Conservation (phyloP, 306 rosid species). For the Casuarina glauca region DNA sequence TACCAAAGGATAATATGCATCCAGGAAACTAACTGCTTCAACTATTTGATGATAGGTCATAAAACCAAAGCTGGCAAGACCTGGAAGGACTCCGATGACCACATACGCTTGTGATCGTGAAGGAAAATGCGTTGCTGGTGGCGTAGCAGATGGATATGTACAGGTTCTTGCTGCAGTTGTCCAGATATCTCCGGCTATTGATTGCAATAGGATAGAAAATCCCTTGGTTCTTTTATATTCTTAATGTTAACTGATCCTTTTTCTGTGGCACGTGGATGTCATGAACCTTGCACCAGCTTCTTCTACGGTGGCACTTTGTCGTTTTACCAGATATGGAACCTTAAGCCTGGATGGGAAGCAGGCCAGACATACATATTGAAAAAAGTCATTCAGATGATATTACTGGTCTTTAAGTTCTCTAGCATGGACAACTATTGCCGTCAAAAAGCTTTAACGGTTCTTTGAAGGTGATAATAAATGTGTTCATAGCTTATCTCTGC, state of each 20-base stretch:
- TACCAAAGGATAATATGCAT: not conserved
- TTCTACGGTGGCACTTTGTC: constrained; percentile 20
- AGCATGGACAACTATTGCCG: constrained; percentile 59
- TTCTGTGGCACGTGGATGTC: constrained; percentile 9
- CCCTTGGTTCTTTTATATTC: not conserved
- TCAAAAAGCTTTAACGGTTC: constrained; percentile 87
- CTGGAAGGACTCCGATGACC: constrained; percentile 90
- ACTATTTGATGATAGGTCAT: constrained; percentile 63
- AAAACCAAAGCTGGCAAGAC: constrained; percentile 86
- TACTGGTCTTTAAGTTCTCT: constrained; percentile 70
- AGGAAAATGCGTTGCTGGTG: constrained; percentile 89
- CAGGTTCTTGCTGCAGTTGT: constrained; percentile 50
- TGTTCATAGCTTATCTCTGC: constrained; percentile 7
- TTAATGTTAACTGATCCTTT: not conserved
- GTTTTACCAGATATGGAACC: constrained; percentile 67
- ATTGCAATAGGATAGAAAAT: constrained; percentile 7
- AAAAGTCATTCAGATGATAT: constrained; percentile 79
- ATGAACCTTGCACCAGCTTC: constrained; percentile 16
- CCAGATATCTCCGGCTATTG: constrained; percentile 9
- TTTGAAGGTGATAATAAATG: constrained; percentile 57
- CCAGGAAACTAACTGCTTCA: constrained; percentile 4
- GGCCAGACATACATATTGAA: constrained; percentile 77
- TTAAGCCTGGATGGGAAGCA: constrained; percentile 96
- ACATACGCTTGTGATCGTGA: constrained; percentile 88
- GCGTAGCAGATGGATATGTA: constrained; percentile 90